Evolutionary conservation across 441 rosid species (phyloP).

Genomic region (Geranium incanum): DNA sequence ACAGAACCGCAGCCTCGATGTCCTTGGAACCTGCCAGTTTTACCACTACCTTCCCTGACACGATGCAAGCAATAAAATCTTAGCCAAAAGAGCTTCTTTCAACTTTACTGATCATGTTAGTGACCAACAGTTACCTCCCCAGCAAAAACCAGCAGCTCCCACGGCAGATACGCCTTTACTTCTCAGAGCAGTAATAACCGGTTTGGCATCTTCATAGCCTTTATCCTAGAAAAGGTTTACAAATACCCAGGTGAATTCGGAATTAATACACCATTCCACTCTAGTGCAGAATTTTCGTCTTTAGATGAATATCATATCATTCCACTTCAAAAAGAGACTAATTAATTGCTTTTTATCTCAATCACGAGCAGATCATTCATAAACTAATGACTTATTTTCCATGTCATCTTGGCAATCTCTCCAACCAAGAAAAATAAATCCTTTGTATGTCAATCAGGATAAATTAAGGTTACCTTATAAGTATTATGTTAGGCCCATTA

Average conservation of each 20-base stretch:
- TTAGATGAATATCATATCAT: background rate
- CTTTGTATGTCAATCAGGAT: no score
- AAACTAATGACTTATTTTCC: no score
- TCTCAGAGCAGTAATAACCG: conserved; percentile 40
- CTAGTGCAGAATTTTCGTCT: no score
- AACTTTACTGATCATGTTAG: background rate
- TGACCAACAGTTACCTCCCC: conserved; percentile 37
- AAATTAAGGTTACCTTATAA: no score
- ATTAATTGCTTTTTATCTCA: background rate
- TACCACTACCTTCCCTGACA: conserved; percentile 27
- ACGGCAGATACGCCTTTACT: conserved; percentile 39
- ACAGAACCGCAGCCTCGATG: conserved; percentile 26
- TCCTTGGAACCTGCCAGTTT: conserved; percentile 20
- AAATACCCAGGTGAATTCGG: background rate
- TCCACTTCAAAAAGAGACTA: background rate
- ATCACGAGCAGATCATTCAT: background rate
- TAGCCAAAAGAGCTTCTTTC: background rate
- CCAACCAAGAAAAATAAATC: no score
- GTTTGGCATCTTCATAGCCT: conserved; percentile 44
- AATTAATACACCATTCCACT: background rate
- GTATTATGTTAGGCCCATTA: no score
- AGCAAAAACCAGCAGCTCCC: conserved; percentile 56
- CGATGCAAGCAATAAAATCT: background rate
- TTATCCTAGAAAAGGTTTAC: conserved; percentile 29
- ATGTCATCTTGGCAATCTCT: no score